These are phyloP conservation scores for Ceratobasidium sp. DNA, from an alignment of 1,284 basidiomycete species.

Conservation along the genomic window DNA sequence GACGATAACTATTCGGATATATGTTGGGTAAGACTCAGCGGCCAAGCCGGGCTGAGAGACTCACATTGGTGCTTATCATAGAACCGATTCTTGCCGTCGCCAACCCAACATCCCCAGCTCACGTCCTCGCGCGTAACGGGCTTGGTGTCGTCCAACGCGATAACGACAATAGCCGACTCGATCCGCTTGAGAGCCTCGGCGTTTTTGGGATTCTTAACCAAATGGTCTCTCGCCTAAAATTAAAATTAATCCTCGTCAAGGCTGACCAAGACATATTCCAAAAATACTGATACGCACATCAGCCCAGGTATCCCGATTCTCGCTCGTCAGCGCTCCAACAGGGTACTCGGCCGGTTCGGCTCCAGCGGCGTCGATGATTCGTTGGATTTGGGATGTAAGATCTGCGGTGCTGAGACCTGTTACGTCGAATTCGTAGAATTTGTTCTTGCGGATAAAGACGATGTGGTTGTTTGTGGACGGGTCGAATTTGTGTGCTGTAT, in stretches of 20 bases:
- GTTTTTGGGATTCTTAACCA: constrained; percentile 77
- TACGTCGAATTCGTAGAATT: constrained; percentile 86
- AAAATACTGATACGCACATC: constrained; percentile 65
- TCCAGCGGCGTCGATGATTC: constrained; percentile 80
- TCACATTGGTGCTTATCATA: constrained; percentile 97
- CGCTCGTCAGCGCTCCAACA: constrained; percentile 87
- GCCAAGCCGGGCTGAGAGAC: constrained; percentile 53
- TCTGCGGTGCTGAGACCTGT: constrained; percentile 80
- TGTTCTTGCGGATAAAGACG: constrained; percentile 91
- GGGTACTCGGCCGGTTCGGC: constrained; percentile 63
- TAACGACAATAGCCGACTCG: constrained; percentile 89
- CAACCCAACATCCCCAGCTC: constrained; percentile 90
- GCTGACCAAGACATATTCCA: not conserved
- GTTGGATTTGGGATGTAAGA: constrained; percentile 84
- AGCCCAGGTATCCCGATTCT: constrained; percentile 93
- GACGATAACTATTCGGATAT: constrained; percentile 75
- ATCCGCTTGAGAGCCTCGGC: constrained; percentile 80
- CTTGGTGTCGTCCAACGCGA: constrained; percentile 85
- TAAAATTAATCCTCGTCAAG: not conserved
- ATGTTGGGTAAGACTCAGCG: constrained; percentile 32
- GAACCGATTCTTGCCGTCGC: constrained; percentile 92
- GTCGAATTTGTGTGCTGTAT: constrained; percentile 88
- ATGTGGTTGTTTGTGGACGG: constrained; percentile 84
- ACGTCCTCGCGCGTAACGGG: constrained; percentile 87
- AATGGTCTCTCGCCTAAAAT: constrained; percentile 57